phyloP scores from a whole-genome alignment of 208 protist genomes.

The Leishmania major region DNA sequence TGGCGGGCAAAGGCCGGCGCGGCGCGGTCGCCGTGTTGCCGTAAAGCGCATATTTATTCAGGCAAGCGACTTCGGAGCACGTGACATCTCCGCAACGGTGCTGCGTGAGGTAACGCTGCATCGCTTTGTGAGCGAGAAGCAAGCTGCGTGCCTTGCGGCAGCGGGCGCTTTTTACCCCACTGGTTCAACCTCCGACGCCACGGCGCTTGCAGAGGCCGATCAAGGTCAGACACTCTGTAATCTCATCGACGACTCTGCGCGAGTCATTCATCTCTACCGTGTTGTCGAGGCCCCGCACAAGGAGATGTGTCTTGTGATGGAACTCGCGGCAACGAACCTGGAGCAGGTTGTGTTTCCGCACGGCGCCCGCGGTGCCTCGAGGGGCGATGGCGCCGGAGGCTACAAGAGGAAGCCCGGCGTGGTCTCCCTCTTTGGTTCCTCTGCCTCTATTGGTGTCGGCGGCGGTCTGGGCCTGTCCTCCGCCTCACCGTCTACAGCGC shows the following conservation, averaged over 20 bases:
- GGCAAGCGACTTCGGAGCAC: slow-evolving; percentile 65
- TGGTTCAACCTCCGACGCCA: too few relatives aligned
- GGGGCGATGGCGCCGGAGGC: slow-evolving; percentile 3
- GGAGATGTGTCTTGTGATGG: slow-evolving; percentile 85
- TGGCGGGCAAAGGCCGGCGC: neutral
- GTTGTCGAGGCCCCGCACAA: slow-evolving; percentile 80
- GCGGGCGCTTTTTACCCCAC: neutral
- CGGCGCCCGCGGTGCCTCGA: neutral
- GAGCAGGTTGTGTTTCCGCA: slow-evolving; percentile 40
- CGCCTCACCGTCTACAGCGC: neutral
- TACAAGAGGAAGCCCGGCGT: slow-evolving; percentile 15
- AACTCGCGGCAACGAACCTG: slow-evolving; percentile 68
- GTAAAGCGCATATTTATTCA: slow-evolving; percentile 89
- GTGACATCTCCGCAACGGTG: slow-evolving; percentile 67
- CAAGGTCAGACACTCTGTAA: neutral
- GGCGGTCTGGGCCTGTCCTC: neutral
- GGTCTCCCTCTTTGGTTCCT: slow-evolving; percentile 15
- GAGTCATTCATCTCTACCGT: slow-evolving; percentile 49
- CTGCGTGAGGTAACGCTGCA: slow-evolving; percentile 82
- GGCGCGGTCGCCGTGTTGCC: slow-evolving; percentile 38
- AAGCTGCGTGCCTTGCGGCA: slow-evolving; percentile 3
- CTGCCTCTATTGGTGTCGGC: neutral
- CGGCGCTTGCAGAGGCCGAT: neutral
- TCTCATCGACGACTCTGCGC: slow-evolving; percentile 36
- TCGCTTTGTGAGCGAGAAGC: slow-evolving; percentile 32